Conservation (phyloP, 1,284 basidiomycete genomes). For the Xerocomus subilludens region DNA sequence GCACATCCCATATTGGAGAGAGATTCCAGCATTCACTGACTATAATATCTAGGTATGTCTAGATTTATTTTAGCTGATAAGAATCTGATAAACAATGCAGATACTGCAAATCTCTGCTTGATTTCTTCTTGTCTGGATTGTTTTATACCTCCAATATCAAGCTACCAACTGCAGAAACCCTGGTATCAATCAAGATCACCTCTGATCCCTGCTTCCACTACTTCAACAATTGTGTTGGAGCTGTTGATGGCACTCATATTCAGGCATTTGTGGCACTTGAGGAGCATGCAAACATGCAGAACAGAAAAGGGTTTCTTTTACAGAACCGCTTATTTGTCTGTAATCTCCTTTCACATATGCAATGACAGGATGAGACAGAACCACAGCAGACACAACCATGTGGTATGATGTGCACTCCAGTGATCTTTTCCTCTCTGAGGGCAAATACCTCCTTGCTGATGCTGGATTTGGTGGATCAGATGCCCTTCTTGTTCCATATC, state of each 20-base stretch:
- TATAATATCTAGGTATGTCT: not conserved
- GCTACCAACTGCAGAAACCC: not conserved
- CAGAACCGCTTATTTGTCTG: constrained; percentile 46
- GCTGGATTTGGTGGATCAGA: not conserved
- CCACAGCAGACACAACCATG: constrained; percentile 27
- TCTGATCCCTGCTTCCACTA: not conserved
- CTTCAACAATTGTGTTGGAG: not conserved
- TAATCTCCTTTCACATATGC: constrained; percentile 29
- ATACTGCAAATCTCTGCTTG: constrained; percentile 4
- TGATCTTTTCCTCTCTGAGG: constrained; percentile 15
- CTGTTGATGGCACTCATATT: constrained; percentile 1
- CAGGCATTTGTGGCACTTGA: not conserved
- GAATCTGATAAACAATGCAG: not conserved
- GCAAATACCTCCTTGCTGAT: not conserved
- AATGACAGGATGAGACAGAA: constrained; percentile 30
- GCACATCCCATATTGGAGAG: not conserved
- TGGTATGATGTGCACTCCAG: constrained; percentile 18
- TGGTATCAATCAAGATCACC: not conserved
- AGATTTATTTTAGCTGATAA: not conserved
- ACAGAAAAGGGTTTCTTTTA: constrained; percentile 40
- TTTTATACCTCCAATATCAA: not conserved
- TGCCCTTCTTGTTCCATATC: not conserved
- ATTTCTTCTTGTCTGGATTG: not conserved
- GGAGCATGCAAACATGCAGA: not conserved
- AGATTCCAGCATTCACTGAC: not conserved